phyloP scores from a whole-genome alignment of 805 yeast genomes.

The Metschnikowia borealis region DNA sequence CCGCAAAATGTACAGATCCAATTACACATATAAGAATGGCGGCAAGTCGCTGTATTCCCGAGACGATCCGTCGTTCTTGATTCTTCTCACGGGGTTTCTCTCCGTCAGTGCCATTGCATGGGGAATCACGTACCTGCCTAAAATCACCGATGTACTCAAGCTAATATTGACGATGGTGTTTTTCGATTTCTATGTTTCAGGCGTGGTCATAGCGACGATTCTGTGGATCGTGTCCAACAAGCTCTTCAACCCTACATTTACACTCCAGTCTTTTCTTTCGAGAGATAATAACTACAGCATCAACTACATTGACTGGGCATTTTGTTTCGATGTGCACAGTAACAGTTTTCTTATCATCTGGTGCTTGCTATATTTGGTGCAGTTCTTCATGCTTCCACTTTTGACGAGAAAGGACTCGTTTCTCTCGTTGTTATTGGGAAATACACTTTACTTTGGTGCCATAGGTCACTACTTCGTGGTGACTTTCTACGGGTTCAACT shows the following conservation, averaged over 20 bases:
- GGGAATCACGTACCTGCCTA: constrained; percentile 80
- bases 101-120: constrained; percentile 78
- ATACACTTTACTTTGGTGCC: constrained; percentile 68
- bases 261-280: constrained; percentile 10
- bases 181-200: constrained; percentile 73
- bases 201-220: constrained; percentile 63
- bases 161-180: constrained; percentile 79
- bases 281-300: constrained; percentile 18
- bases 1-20: constrained; percentile 72
- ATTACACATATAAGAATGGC: constrained; percentile 67
- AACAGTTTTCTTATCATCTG: constrained; percentile 46
- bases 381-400: constrained; percentile 50
- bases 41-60: constrained; percentile 73
- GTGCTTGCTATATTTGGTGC: constrained; percentile 37
- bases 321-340: constrained; percentile 91
- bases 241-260: constrained; percentile 42
- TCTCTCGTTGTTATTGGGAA: constrained; percentile 69
- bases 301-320: constrained; percentile 78
- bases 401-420: constrained; percentile 58
- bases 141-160: constrained; percentile 54
- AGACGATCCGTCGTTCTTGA: constrained; percentile 87
- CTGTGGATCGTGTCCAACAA: constrained; percentile 71
- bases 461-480: constrained; percentile 71
- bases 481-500: constrained; percentile 80
- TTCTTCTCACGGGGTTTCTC: constrained; percentile 63